phyloP scores from a whole-genome alignment of 2,329 filamentous ascomycete species.

The Exophiala calicioides region DNA sequence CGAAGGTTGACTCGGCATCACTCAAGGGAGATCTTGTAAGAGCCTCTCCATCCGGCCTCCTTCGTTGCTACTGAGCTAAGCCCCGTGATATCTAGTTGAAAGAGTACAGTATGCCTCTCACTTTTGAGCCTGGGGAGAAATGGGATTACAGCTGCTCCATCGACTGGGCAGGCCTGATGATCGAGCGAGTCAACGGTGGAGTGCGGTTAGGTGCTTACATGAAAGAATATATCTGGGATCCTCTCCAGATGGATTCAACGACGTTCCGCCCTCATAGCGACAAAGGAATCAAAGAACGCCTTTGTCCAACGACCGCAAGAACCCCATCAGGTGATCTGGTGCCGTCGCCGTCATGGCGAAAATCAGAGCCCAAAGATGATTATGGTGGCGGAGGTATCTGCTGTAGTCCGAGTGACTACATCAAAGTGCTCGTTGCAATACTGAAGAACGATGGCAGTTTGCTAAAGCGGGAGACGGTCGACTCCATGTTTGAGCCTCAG shows the following conservation, averaged over 20 bases:
- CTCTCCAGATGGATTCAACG: slow-evolving; percentile 44
- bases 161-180: slow-evolving; percentile 54
- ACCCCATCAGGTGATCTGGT: slow-evolving; percentile 41
- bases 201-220: slow-evolving; percentile 47
- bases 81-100: background rate
- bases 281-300: slow-evolving; percentile 4
- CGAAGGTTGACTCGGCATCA: background rate
- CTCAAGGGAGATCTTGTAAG: slow-evolving; percentile 6
- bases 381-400: slow-evolving; percentile 51
- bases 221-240: slow-evolving; percentile 47
- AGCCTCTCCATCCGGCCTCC: too few relatives aligned
- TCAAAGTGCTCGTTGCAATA: slow-evolving; percentile 37
- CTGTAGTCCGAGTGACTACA: slow-evolving; percentile 33
- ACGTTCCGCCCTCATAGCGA: slow-evolving; percentile 16
- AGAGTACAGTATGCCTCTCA: slow-evolving; percentile 12
- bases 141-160: slow-evolving; percentile 55
- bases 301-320: slow-evolving; percentile 42
- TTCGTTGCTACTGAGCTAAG: background rate
- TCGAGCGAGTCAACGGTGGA: slow-evolving; percentile 50
- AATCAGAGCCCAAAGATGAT: slow-evolving; percentile 40
- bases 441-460: slow-evolving; percentile 37
- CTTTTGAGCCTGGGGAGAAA: slow-evolving; percentile 48
- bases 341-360: slow-evolving; percentile 40
- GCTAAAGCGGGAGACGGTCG: slow-evolving; percentile 32
- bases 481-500: slow-evolving; percentile 26